phyloP scores from a whole-genome alignment of 176 grass and related monocot species.

The Guadua angustifolia region DNA sequence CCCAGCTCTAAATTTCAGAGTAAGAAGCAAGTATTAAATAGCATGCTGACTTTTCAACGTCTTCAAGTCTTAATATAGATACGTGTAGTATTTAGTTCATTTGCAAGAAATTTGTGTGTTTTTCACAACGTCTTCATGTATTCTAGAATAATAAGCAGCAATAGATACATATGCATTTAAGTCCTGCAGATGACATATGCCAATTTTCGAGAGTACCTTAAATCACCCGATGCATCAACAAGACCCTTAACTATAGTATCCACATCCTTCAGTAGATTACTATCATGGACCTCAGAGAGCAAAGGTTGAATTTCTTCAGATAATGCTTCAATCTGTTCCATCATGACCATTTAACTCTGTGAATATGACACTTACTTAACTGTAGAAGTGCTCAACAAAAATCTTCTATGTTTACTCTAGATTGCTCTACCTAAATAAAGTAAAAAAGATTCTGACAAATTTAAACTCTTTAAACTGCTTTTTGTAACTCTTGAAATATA shows the following conservation, averaged over 20 bases:
- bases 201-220: conserved; percentile 36
- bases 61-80: too few relatives aligned
- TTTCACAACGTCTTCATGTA: not conserved
- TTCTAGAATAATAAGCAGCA: not conserved
- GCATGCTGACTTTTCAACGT: not conserved
- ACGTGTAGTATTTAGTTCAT: not conserved
- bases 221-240: conserved; percentile 54
- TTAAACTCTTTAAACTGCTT: too few relatives aligned
- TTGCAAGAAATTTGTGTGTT: not conserved
- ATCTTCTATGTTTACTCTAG: not conserved
- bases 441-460: too few relatives aligned
- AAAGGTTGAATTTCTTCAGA: conserved; percentile 64
- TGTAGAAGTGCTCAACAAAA: not conserved
- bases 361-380: not conserved
- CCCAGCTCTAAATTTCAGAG: not conserved
- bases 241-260: conserved; percentile 59
- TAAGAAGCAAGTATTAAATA: not conserved
- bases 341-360: not conserved
- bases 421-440: too few relatives aligned
- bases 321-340: conserved; percentile 59
- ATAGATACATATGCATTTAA: not conserved
- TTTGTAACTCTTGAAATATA: too few relatives aligned
- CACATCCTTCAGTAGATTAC: conserved; percentile 61
- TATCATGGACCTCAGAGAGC: conserved; percentile 47
- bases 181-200: not conserved